Conservation (phyloP, 768 basidiomycete genomes). For the Phaeotremella skinneri region DNA sequence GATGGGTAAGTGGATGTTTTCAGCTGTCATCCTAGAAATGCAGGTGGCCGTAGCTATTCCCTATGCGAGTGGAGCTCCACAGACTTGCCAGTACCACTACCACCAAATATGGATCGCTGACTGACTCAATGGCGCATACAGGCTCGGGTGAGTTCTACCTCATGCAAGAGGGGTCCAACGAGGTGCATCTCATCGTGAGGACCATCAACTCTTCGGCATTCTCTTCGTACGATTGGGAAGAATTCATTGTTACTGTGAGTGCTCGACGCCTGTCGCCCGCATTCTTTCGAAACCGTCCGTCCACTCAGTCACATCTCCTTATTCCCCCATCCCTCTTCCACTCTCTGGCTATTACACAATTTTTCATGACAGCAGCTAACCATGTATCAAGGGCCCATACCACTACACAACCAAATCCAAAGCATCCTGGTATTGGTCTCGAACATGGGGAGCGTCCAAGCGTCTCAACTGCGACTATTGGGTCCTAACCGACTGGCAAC, state of each 20-base stretch:
- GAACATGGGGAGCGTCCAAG: conserved; percentile 42
- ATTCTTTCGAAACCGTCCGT: background rate
- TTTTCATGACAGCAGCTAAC: background rate
- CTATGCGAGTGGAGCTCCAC: too few species aligned
- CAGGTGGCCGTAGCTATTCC: too few species aligned
- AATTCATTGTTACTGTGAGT: conserved; percentile 48
- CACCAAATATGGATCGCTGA: background rate
- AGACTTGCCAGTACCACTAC: too few species aligned
- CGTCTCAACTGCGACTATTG: conserved; percentile 47
- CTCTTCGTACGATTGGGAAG: conserved; percentile 48
- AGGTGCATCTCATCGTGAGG: conserved; percentile 48
- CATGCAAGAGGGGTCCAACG: conserved; percentile 38
- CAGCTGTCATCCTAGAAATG: background rate
- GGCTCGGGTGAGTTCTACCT: conserved; percentile 51
- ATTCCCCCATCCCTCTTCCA: too few species aligned
- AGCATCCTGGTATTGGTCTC: conserved; percentile 53
- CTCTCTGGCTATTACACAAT: background rate
- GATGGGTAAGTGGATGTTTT: conserved; percentile 34
- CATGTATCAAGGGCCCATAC: conserved; percentile 38
- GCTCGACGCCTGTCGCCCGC: background rate
- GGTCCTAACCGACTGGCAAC: conserved; percentile 51
- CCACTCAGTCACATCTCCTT: too few species aligned
- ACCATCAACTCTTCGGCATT: conserved; percentile 51
- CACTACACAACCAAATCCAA: conserved; percentile 51
- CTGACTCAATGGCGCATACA: too few species aligned